Base-by-base conservation (phyloP, 2,329 filamentous ascomycete species). In the Orbilia quercus region DNA sequence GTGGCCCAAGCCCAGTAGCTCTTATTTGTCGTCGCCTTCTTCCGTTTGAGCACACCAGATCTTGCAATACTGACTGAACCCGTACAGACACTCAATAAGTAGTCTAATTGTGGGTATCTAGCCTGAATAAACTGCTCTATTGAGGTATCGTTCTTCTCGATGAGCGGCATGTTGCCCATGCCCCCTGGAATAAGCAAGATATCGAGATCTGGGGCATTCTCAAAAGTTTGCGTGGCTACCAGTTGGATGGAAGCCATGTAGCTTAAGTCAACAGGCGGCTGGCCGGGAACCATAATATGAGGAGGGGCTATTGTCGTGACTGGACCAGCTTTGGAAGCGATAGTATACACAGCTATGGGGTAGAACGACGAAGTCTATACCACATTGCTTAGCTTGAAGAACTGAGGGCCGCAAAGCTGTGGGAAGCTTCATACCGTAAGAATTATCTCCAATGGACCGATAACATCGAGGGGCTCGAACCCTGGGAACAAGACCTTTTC, bases 151-250 rank as follows among this genome's bases (percentile, higher is more conserved):
- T 73, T 60, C 4, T 75, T 53, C 20, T 69, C 14, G 3, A 38
- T 57, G 2, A 69, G 78, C 77, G 58, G 60, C 1, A 83, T 79
- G 0, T 81, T 81, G 0, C 88, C 88, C 0, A 81, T 59, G 0
- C 89, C 88, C 1, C 89, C 89, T 0, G 89, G 89, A 6, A 91
- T 80, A n/a, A 91, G 79, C 18, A 91, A 82, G 2, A 90, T 85
- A 47, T 90, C 87, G 2, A 89, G 79, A 0, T 50, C 20, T 5
- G 77, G 77, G 0, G 75, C 71, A 1, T 38, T 77, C 9, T 40
- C 23, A 45, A 75, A 78, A 14, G 77, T 78, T 44, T 78, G 76
- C 0, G 77, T 78, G 22, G 77, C 75, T 20, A 76, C 47, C 7
- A 76, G 28, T 12, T 45, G n/a, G 1, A 22, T 3, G 6, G 54